Evolutionary conservation across 208 protist species (phyloP), one percentile per base, ranked within the genome.

Genomic region (Acanthamoeba quina): DNA sequence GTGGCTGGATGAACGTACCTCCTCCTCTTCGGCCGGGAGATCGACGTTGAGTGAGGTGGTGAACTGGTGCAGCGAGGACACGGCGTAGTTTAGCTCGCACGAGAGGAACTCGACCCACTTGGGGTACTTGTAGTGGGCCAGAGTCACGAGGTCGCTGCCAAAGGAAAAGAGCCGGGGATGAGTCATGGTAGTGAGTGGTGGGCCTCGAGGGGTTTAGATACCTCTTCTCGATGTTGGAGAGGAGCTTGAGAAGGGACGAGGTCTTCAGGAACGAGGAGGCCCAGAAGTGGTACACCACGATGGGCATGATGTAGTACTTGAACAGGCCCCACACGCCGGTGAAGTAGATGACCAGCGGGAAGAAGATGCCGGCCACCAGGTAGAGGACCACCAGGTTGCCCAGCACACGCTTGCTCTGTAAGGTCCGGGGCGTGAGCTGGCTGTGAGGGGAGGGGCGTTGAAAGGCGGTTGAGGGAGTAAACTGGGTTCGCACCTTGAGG

Each of bases 281-380:
- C 95, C 95, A 96, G 60, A 96, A 95, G 49, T 96, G 95, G 24
- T 95, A 96, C 58, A 95, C 95, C 68, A 95, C 76, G 37, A 93
- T 47, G 52, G 95, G 95, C 11, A 96, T 94, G 56, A 95, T 90
- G 60, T 95, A 96, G 60, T 94, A 96, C 29, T 96, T 96, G 64
- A 91, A 93, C 29, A 96, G 54, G 52, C 94, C 94, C 95, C 95
- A 96, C 6, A 95, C n/a, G 17, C 95, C 95, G 56, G 93, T 31
- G 29, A 78, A 62, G n/a, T 96, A 95, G 72, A 80, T 52, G 89
- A 96, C 74, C 72, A 94, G 52, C 56, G 92, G 93, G 41, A 96
- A 95, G 41, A 95, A 96, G 11, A 96, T 62, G 15, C 93, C 74
- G 9, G 60, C 90, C 17, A 95, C 92, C 0, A 95, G 15, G 47